Evolutionary conservation across 176 grass and related monocot species (phyloP), one percentile per base, ranked within the genome.

Genomic region (Lolium perenne): DNA sequence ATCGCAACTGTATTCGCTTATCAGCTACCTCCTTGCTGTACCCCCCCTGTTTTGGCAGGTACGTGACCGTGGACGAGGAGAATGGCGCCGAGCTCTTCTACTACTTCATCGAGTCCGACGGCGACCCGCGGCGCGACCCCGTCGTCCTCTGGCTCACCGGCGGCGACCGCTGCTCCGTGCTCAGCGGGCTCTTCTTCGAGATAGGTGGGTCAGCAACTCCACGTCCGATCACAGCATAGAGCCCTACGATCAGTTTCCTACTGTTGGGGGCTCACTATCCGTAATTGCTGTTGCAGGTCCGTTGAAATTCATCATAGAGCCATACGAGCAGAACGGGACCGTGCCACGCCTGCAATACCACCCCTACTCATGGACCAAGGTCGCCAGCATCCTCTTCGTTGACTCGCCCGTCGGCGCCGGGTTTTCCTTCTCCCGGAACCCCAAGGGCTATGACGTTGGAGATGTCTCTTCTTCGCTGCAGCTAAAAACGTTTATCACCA

Each of bases 61-160:
- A 88, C 55, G 54, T 88, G 46, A 84, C 5, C 7, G 86, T 88
- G 72, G 86, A 88, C 18, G 69, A 88, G 47, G 72, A 72, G 64
- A 77, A 84, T 14, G 80, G 80, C 14, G 4, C 12, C 11, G 80
- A 88, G 51, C 71, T 84, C 4, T 88, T 88, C 81, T 88, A 88
- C 86, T 88, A 88, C 65, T 88, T 88, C 35, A 50, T 89, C 17
- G 48, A 78, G 55, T 89, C 87, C 60, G 87, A 89, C 29, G 51
- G 87, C 32, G 55, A 84, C 41, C 87, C 80, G 0, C 41, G 45
- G 45, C 6, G 12, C 3, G 71, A 74, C 3, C 71, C 71, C n/a
- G 21, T 84, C 48, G 15, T 84, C 13, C 40, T 84, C 54, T 89
- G 87, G 86, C 47, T 88, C 48, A 82, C 45, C 50, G 86, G 86